Conservation (phyloP, 257 asterid genomes). For the Catharanthus roseus region DNA sequence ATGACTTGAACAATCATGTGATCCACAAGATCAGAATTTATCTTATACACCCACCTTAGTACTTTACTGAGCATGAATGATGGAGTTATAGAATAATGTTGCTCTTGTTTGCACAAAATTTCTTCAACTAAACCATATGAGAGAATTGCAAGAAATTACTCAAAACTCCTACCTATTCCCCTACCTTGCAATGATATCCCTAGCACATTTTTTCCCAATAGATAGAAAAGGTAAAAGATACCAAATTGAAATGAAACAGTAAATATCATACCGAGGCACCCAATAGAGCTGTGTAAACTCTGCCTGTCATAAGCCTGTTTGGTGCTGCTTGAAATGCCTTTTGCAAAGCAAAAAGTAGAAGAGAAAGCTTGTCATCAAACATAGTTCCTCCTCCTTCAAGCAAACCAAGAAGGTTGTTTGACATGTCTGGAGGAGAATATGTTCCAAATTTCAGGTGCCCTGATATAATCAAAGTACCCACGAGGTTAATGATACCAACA, state of each 20-base stretch:
- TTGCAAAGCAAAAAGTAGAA: slow-evolving; percentile 87
- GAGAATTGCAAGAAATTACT: background rate
- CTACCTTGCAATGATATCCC: background rate
- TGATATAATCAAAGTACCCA: slow-evolving; percentile 83
- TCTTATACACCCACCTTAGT: background rate
- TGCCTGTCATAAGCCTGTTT: slow-evolving; percentile 76
- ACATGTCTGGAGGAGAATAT: slow-evolving; percentile 66
- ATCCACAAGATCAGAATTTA: background rate
- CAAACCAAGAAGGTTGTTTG: slow-evolving; percentile 66
- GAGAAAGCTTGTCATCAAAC: slow-evolving; percentile 99
- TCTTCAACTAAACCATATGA: slow-evolving; percentile 3
- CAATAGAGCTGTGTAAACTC: slow-evolving; percentile 73
- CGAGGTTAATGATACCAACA: slow-evolving; percentile 73
- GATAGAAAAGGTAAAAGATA: slow-evolving; percentile 16
- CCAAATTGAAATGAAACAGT: slow-evolving; percentile 11
- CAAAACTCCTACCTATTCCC: background rate
- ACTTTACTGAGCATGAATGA: background rate
- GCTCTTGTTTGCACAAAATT: background rate
- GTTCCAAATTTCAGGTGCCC: slow-evolving; percentile 78
- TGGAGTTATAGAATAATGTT: background rate
- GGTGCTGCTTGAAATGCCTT: slow-evolving; percentile 98
- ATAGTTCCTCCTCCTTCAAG: slow-evolving; percentile 96
- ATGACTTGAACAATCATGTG: background rate
- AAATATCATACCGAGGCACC: slow-evolving; percentile 75
- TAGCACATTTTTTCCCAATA: slow-evolving; percentile 1